These are phyloP conservation scores for Ramularia endophylla DNA, from an alignment of 2,329 filamentous ascomycete genomes.

Conservation along the genomic window DNA sequence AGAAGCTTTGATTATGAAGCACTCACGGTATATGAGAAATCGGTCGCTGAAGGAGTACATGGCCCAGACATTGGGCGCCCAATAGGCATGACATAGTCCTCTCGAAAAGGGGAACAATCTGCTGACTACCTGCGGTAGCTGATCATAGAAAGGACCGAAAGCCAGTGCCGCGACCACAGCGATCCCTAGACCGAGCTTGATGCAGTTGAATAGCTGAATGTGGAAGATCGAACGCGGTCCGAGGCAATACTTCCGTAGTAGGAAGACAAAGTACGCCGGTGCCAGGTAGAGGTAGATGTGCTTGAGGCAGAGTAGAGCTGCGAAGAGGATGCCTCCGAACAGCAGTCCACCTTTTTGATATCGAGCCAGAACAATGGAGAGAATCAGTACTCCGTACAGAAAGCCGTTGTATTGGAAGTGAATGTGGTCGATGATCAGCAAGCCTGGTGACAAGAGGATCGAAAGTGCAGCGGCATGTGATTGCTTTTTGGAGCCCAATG, in stretches of 20 bases:
- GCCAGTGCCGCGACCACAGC: slow-evolving; percentile 66
- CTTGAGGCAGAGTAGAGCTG: slow-evolving; percentile 83
- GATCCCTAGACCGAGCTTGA: slow-evolving; percentile 76
- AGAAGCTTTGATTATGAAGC: neutral
- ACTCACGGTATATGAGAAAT: slow-evolving; percentile 70
- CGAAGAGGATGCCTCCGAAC: slow-evolving; percentile 75
- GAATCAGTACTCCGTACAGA: slow-evolving; percentile 83
- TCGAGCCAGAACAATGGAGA: slow-evolving; percentile 78
- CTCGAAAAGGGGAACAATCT: slow-evolving; percentile 90
- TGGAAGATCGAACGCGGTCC: slow-evolving; percentile 69
- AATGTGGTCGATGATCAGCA: slow-evolving; percentile 96
- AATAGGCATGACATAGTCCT: slow-evolving; percentile 94
- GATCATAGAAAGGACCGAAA: slow-evolving; percentile 86
- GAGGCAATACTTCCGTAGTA: slow-evolving; percentile 85
- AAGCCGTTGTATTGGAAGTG: slow-evolving; percentile 99
- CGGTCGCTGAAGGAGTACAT: slow-evolving; percentile 91
- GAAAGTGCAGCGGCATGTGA: slow-evolving; percentile 85
- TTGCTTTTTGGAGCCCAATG: slow-evolving; percentile 59
- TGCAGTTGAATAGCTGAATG: slow-evolving; percentile 68
- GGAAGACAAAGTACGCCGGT: slow-evolving; percentile 89
- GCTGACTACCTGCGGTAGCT: slow-evolving; percentile 76
- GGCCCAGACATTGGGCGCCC: slow-evolving; percentile 96
- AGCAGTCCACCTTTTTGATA: slow-evolving; percentile 64
- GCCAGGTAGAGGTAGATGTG: slow-evolving; percentile 97
- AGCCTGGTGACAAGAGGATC: slow-evolving; percentile 81